Evolutionary conservation across 179 eudicot species (phyloP), one percentile per base, ranked within the genome.

Genomic region (Drosera spatulata): DNA sequence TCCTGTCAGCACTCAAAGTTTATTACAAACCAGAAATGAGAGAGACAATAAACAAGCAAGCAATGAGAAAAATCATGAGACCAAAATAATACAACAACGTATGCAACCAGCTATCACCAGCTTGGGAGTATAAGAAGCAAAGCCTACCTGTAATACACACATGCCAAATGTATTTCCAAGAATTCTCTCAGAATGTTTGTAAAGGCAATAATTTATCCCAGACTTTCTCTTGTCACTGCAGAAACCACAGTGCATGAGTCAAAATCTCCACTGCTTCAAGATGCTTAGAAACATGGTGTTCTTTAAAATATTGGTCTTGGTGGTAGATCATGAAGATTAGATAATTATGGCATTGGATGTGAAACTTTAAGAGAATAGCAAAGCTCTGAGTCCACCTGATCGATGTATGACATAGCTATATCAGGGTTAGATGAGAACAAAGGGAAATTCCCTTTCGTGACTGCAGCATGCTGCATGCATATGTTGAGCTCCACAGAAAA

Each of bases 141-240:
- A 55, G 68, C 39, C 14, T 66, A 91, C 97, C 96, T 91, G 98
- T 53, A 91, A 71, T 64, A 91, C 73, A 71, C 96, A 91, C 98
- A 91, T 88, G 80, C 96, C 88, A 74, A 88, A 91, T n/a, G 96
- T 91, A 65, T 80, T 88, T 22, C 98, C 98, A 57, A 91, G 86
- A 59, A 91, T 75, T 67, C 93, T 85, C 61, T 88, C 98, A 12
- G 98, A 91, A 61, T 91, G 93, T 72, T 75, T 82, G 72, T 91
- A 91, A 64, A 73, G 62, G 79, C 98, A 88, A 69, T 85, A 81
- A 37, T 88, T 75, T 67, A 91, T 84, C 9, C 70, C 80, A 13
- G 87, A 91, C 46, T 91, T 91, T 55, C 79, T 79, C 82, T 84
- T 82, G 73, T 91, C 84, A 61, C 96, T 88, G 82, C 62, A 72